Percentiles rank a stretch among this genome's conserved stretches.
Conservation (phyloP, 345 rosid species). For the Eutrema yunnanense region DNA sequence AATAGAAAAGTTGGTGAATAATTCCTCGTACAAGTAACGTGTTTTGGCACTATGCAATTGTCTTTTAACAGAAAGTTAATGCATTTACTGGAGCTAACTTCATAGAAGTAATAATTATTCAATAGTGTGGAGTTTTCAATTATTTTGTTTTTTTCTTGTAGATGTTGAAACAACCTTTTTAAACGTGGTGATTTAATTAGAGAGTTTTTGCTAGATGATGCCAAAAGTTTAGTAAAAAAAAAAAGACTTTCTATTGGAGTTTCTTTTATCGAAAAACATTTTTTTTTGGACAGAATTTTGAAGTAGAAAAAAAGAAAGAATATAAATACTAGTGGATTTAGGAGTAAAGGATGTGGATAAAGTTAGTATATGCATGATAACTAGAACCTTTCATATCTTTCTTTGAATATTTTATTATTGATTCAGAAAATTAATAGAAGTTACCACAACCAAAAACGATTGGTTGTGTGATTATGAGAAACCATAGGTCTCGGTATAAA, state of each 20-base stretch:
- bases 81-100: background rate
- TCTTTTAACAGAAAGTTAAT: background rate
- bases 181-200: background rate
- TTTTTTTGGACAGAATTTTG: background rate
- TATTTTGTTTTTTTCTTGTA: background rate
- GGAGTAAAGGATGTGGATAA: background rate
- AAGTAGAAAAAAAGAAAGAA: background rate
- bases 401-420: background rate
- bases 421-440: background rate
- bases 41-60: constrained; percentile 8
- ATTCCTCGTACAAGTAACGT: constrained; percentile 6
- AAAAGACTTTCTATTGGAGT: background rate
- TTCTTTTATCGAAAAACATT: background rate
- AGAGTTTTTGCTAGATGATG: background rate
- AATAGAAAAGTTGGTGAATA: constrained; percentile 9
- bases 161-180: background rate
- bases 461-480: constrained; percentile 4
- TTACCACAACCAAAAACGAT: background rate
- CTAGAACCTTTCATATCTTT: background rate
- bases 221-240: background rate
- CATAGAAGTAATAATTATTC: background rate
- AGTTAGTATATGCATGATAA: background rate
- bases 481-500: too few relatives aligned
- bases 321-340: background rate
- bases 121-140: background rate